Evolutionary conservation across 2,329 filamentous ascomycete genomes (phyloP).

Genomic region (Amphichorda felina): DNA sequence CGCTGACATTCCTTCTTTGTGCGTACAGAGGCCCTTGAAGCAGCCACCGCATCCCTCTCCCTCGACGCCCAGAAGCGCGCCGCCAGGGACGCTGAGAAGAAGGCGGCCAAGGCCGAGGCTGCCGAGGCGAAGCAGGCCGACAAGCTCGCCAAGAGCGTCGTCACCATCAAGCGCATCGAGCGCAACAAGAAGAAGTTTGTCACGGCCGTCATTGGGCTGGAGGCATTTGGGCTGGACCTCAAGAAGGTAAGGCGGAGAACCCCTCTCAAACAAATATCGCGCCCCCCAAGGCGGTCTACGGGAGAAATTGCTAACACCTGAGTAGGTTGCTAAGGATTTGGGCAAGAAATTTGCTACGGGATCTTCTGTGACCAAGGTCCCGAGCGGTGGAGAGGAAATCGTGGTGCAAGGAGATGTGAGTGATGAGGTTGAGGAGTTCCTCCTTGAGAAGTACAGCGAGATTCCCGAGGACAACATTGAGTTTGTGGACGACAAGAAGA

Average conservation of each 20-base stretch:
- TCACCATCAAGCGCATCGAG: slow-evolving; percentile 94
- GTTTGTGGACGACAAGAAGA: slow-evolving; percentile 92
- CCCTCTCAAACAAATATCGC: no score
- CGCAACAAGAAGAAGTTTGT: slow-evolving; percentile 97
- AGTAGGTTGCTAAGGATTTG: slow-evolving; percentile 73
- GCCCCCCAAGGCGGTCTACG: not conserved
- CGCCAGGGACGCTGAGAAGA: slow-evolving; percentile 93
- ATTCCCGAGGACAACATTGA: slow-evolving; percentile 95
- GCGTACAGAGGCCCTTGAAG: slow-evolving; percentile 60
- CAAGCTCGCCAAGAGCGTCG: slow-evolving; percentile 67
- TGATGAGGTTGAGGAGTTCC: slow-evolving; percentile 85
- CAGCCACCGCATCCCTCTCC: slow-evolving; percentile 75
- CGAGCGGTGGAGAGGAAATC: slow-evolving; percentile 85
- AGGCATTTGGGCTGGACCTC: slow-evolving; percentile 81
- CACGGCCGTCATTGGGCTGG: slow-evolving; percentile 81
- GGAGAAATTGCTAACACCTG: not conserved
- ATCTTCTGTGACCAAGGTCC: slow-evolving; percentile 78
- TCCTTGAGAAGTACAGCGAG: slow-evolving; percentile 77
- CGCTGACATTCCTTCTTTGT: not conserved
- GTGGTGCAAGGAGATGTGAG: slow-evolving; percentile 96
- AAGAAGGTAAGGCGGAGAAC: slow-evolving; percentile 54
- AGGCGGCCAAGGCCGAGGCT: slow-evolving; percentile 85
- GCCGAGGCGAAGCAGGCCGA: slow-evolving; percentile 75
- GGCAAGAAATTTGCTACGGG: slow-evolving; percentile 99
- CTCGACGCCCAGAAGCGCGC: slow-evolving; percentile 89